phyloP scores from a whole-genome alignment of 2,329 filamentous ascomycete genomes.

The Botrytis sinoallii region DNA sequence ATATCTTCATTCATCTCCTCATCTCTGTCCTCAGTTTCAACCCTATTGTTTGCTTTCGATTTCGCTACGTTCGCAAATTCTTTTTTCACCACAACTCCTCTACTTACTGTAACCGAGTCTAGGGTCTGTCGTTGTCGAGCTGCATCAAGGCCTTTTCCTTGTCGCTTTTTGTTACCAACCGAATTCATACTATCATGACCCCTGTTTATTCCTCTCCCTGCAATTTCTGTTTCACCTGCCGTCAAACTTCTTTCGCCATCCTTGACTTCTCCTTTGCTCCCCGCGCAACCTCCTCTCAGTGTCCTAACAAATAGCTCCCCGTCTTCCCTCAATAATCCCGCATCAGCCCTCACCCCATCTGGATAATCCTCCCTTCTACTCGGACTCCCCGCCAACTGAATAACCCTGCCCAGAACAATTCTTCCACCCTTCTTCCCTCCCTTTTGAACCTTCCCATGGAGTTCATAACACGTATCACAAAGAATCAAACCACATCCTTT shows the following conservation, averaged over 20 bases:
- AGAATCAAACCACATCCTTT: slow-evolving; percentile 31
- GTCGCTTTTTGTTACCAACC: neutral
- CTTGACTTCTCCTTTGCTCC: neutral
- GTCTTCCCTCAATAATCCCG: slow-evolving; percentile 8
- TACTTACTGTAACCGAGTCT: neutral
- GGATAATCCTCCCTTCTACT: slow-evolving; percentile 7
- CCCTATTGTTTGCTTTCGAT: neutral
- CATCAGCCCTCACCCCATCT: slow-evolving; percentile 17
- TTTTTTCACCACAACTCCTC: neutral
- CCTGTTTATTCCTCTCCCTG: neutral
- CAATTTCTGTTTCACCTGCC: neutral
- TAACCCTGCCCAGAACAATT: neutral
- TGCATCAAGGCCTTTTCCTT: neutral
- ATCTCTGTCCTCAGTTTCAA: neutral
- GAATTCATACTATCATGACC: neutral
- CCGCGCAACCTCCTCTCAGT: neutral
- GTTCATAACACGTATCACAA: slow-evolving; percentile 25
- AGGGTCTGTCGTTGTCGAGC: neutral
- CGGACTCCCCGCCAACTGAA: neutral
- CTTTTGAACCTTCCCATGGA: slow-evolving; percentile 6
- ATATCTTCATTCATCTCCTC: neutral
- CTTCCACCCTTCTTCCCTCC: neutral
- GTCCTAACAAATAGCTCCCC: slow-evolving; percentile 14
- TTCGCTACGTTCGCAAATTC: neutral
- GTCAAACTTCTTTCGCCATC: neutral